Conservation (phyloP, 371 early-diverging fungal genomes). For the Funneliformis caledonium region DNA sequence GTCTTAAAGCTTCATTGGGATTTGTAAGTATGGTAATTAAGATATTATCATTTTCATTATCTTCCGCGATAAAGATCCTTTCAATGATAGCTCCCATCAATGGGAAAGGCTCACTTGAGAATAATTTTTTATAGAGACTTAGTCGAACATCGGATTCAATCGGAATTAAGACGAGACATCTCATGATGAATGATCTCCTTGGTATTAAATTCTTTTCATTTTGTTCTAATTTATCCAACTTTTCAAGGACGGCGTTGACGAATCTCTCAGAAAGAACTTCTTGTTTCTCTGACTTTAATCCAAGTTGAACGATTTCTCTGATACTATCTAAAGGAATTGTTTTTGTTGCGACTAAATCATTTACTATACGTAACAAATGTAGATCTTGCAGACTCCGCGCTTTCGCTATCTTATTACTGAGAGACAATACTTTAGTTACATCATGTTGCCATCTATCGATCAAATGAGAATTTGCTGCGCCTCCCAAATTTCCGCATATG, state of each 20-base stretch:
- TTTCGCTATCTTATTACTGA: constrained; percentile 14
- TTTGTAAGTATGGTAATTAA: constrained; percentile 1
- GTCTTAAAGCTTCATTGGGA: background rate
- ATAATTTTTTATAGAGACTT: constrained; percentile 27
- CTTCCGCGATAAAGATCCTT: constrained; percentile 22
- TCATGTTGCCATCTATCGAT: constrained; percentile 36
- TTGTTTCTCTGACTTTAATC: background rate
- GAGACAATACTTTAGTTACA: constrained; percentile 20
- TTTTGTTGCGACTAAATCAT: constrained; percentile 35
- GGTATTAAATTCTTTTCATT: constrained; percentile 8
- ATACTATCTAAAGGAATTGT: constrained; percentile 3
- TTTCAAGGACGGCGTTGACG: background rate
- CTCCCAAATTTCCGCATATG: background rate
- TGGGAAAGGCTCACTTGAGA: constrained; percentile 14
- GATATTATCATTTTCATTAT: background rate
- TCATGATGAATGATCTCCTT: constrained; percentile 7
- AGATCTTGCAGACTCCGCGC: background rate
- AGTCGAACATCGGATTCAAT: background rate
- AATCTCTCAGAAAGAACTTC: background rate
- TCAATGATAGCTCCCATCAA: constrained; percentile 9
- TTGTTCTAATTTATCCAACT: constrained; percentile 5
- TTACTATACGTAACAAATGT: constrained; percentile 11
- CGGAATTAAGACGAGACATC: constrained; percentile 1
- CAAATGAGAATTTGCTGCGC: background rate
- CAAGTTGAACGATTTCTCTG: background rate